Conservation (phyloP, 2,329 filamentous ascomycete genomes). For the Albophoma yamanashiensis region DNA sequence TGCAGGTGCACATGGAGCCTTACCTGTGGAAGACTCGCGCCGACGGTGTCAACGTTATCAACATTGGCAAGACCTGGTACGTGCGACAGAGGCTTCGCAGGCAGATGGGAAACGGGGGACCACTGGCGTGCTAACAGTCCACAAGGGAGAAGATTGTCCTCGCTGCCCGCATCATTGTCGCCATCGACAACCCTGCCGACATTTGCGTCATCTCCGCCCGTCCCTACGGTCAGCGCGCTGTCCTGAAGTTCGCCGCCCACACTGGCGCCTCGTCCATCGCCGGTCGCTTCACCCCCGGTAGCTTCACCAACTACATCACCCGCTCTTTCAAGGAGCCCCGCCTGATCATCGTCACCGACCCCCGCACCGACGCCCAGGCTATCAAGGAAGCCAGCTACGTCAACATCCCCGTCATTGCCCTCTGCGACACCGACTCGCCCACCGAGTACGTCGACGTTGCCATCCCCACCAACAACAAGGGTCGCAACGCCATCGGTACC, state of each 20-base stretch:
- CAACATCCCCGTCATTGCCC: conserved; percentile 99
- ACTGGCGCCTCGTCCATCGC: conserved; percentile 97
- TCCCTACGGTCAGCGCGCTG: conserved; percentile 98
- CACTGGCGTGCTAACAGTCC: conserved; percentile 3
- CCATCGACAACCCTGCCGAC: conserved; percentile 98
- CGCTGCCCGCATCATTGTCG: conserved; percentile 95
- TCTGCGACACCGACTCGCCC: conserved; percentile 98
- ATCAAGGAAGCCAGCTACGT: conserved; percentile 99
- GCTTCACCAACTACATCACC: conserved; percentile 99
- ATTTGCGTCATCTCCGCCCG: conserved; percentile 99
- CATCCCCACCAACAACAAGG: conserved; percentile 99
- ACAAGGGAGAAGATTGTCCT: conserved; percentile 98
- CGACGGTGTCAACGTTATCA: conserved; percentile 97
- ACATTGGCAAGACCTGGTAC: conserved; percentile 99
- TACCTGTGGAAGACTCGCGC: conserved; percentile 99
- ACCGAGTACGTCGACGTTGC: conserved; percentile 99
- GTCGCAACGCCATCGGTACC: conserved; percentile 95
- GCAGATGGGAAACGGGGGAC: not conserved
- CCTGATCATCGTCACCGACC: conserved; percentile 98
- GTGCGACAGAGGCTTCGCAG: conserved; percentile 18
- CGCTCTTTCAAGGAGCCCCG: conserved; percentile 99
- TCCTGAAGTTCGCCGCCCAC: conserved; percentile 99
- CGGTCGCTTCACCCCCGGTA: conserved; percentile 99
- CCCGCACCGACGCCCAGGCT: conserved; percentile 98
- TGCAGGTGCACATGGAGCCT: conserved; percentile 98